These are phyloP conservation scores for Leptographium galeiforme DNA, from an alignment of 2,329 filamentous ascomycete species.

Conservation along the genomic window DNA sequence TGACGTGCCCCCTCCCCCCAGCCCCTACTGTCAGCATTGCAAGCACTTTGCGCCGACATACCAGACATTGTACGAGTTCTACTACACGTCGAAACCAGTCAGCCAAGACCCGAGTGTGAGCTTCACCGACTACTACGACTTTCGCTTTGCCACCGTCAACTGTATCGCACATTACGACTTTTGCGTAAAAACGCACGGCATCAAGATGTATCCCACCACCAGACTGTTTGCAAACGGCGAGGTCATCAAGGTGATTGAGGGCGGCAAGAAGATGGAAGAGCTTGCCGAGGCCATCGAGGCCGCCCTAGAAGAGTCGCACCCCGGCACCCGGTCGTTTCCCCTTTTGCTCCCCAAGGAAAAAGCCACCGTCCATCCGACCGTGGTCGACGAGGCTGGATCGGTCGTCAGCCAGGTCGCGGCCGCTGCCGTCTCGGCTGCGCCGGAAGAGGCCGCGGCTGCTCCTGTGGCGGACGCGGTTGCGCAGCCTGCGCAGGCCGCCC, in stretches of 20 bases:
- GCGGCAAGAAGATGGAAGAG: slow-evolving; percentile 48
- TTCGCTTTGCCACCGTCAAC: slow-evolving; percentile 76
- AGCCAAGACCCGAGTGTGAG: slow-evolving; percentile 36
- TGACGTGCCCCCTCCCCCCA: slow-evolving; percentile 14
- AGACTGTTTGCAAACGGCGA: slow-evolving; percentile 69
- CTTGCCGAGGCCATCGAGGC: slow-evolving; percentile 52
- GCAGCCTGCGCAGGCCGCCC: not conserved
- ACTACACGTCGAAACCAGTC: slow-evolving; percentile 70
- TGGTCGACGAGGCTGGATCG: slow-evolving; percentile 20
- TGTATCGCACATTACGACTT: slow-evolving; percentile 73
- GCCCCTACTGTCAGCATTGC: slow-evolving; percentile 59
- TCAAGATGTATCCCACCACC: slow-evolving; percentile 64
- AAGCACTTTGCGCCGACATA: slow-evolving; percentile 66
- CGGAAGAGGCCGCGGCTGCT: not conserved
- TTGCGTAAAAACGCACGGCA: slow-evolving; percentile 53
- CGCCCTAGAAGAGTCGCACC: slow-evolving; percentile 62
- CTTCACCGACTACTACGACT: slow-evolving; percentile 76
- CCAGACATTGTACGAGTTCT: slow-evolving; percentile 92
- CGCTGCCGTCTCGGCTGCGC: not conserved
- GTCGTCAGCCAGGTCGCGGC: not conserved
- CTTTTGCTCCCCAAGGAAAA: slow-evolving; percentile 60
- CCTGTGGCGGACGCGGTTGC: not conserved
- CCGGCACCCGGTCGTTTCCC: slow-evolving; percentile 60
- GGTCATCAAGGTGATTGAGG: slow-evolving; percentile 47
- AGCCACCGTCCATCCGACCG: slow-evolving; percentile 28